Percentiles rank a stretch among this genome's conserved stretches.
Evolutionary conservation across 1,284 basidiomycete species (phyloP).

Genomic region (Inonotus obliquus): DNA sequence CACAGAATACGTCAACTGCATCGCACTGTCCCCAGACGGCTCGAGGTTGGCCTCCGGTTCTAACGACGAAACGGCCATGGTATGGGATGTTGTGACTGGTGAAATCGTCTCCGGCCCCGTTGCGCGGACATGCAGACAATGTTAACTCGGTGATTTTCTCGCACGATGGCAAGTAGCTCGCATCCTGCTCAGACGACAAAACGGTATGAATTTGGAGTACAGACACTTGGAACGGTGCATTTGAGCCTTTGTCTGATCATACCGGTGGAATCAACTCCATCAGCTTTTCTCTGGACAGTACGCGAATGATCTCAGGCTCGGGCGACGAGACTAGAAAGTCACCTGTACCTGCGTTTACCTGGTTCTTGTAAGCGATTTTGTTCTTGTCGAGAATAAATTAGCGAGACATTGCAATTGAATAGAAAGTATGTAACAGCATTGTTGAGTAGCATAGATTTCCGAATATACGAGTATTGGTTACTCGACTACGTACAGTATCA

Average conservation of each 20-base stretch:
- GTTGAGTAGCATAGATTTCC: no score
- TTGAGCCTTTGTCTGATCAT: not conserved
- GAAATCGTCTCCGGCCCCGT: not conserved
- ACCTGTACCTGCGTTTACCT: no score
- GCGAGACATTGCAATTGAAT: no score
- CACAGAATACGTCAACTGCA: not conserved
- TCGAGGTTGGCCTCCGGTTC: constrained; percentile 4
- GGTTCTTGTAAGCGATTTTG: no score
- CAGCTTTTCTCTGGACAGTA: not conserved
- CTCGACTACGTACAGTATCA: no score
- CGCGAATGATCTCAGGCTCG: no score
- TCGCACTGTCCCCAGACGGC: constrained; percentile 14
- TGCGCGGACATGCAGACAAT: not conserved
- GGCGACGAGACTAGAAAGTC: not conserved
- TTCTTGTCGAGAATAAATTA: no score
- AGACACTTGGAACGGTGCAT: not conserved
- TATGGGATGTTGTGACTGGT: constrained; percentile 4
- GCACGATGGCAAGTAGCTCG: not conserved
- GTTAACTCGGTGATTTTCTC: not conserved
- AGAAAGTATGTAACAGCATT: no score
- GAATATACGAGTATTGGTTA: no score
- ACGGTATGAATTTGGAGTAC: not conserved
- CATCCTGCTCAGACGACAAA: not conserved
- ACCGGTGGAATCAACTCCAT: not conserved
- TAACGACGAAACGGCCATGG: constrained; percentile 3